phyloP scores from a whole-genome alignment of 768 basidiomycete genomes.

The Lactarius hatsudake region DNA sequence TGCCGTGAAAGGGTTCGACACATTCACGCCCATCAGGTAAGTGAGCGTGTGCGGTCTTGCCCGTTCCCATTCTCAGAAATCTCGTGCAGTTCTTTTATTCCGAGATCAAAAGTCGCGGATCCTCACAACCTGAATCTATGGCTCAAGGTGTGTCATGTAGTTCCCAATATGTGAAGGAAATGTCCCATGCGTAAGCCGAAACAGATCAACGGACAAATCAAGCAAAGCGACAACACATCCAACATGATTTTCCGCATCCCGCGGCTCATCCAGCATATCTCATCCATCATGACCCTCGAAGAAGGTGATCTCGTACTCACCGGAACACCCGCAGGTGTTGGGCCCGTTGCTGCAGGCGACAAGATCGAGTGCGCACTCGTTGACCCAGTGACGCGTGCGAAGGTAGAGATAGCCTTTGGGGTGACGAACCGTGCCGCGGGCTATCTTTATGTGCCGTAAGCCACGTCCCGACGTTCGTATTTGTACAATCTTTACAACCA shows the following conservation, averaged over 20 bases:
- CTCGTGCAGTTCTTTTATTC: constrained; percentile 66
- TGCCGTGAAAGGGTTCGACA: constrained; percentile 96
- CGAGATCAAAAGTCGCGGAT: constrained; percentile 64
- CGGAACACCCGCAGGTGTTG: constrained; percentile 90
- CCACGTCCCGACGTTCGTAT: background rate
- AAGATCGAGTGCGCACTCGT: constrained; percentile 69
- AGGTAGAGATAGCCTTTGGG: constrained; percentile 64
- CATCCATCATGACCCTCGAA: constrained; percentile 97
- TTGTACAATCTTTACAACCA: background rate
- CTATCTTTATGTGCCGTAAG: constrained; percentile 46
- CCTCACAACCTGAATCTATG: constrained; percentile 73
- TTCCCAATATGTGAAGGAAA: background rate
- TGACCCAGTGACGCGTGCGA: constrained; percentile 48
- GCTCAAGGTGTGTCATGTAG: constrained; percentile 54
- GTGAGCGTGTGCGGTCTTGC: constrained; percentile 22
- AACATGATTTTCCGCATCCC: constrained; percentile 96
- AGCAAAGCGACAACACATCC: constrained; percentile 80
- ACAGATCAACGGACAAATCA: constrained; percentile 79
- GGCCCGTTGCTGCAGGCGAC: constrained; percentile 73
- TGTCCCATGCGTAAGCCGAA: background rate
- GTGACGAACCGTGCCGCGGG: constrained; percentile 68
- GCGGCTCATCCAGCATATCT: constrained; percentile 82
- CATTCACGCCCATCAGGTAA: constrained; percentile 89
- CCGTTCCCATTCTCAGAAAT: background rate
- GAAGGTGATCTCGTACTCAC: constrained; percentile 91